Evolutionary conservation across 352 stramenopile species (phyloP), one percentile per base, ranked within the genome.

Genomic region (Globisporangium parvum): DNA sequence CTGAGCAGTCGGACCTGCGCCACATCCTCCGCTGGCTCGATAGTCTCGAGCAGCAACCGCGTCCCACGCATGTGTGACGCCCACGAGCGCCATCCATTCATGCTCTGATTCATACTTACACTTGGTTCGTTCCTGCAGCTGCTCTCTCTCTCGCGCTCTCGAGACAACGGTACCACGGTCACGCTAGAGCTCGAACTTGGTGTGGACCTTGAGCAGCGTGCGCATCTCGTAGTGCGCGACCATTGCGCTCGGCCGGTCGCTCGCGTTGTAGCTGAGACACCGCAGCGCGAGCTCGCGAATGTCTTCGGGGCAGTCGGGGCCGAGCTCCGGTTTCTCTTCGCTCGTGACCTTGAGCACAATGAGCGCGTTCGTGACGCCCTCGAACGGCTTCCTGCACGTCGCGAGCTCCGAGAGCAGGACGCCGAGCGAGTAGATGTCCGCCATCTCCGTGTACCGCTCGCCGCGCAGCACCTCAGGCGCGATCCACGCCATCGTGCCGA

Each of bases 401-500:
- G 73, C 68, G 37, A 93, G 52, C 67, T 93, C 84, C 3, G 78
- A 83, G 47, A 94, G 55, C 18, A 94, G 72, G 11, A 92, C 80
- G 20, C 84, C 84, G 51, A 94, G 91, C 45, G 84, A 94, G 66
- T 94, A 94, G 31, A 94, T 88, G 59, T 94, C 84, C 4, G 84
- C 82, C 69, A 78, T 88, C 58, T 94, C 84, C 4, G 75, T 94
- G 68, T 91, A 93, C n/a, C 80, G 75, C 55, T 91, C 84, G 12
- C 84, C 79, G 0, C 81, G 73, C 48, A 93, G 57, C 47, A 93
- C 76, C 57, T 93, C 80, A 0, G 84, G 84, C 2, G 83, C 79
- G 61, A 93, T 91, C 80, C 80, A 93, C 39, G 83, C 83, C 71
- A 93, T 87, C 42, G 81, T 92, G n/a, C 81, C 84, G 37, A 91